A percentile compares a stretch with the other conserved stretches of the same genome.
phyloP scores from a whole-genome alignment of 108 stramenopile genomes.

The Seminavis robusta region DNA sequence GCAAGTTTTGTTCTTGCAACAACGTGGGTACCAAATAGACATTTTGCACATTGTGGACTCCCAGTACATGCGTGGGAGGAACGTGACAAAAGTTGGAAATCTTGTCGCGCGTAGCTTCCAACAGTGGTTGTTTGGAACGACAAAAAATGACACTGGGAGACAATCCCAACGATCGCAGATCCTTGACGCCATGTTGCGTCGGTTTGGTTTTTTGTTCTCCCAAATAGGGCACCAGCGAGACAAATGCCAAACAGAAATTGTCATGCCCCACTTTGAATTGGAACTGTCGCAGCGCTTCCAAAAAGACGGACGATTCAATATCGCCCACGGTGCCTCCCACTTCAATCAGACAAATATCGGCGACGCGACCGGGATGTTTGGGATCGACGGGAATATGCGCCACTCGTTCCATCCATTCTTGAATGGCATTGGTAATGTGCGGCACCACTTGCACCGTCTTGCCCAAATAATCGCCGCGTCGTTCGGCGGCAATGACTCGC shows the following conservation, averaged over 20 bases:
- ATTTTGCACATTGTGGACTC: slow-evolving; percentile 98
- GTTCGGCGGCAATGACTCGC: slow-evolving; percentile 89
- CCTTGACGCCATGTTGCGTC: slow-evolving; percentile 98
- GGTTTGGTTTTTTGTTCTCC: slow-evolving; percentile 99
- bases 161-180: slow-evolving; percentile 91
- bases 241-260: slow-evolving; percentile 95
- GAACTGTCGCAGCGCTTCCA: slow-evolving; percentile 98
- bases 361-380: slow-evolving; percentile 27
- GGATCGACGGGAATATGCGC: slow-evolving; percentile 74
- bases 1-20: slow-evolving; percentile 89
- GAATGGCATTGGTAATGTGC: slow-evolving; percentile 90
- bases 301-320: slow-evolving; percentile 92
- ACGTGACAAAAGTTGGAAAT: slow-evolving; percentile 97
- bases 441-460: slow-evolving; percentile 98
- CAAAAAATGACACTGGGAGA: slow-evolving; percentile 95
- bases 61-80: slow-evolving; percentile 75
- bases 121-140: slow-evolving; percentile 77
- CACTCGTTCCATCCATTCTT: slow-evolving; percentile 81
- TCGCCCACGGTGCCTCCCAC: slow-evolving; percentile 99
- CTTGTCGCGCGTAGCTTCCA: slow-evolving; percentile 84
- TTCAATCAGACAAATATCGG: slow-evolving; percentile 98
- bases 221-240: slow-evolving; percentile 94
- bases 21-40: slow-evolving; percentile 98
- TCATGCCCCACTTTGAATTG: slow-evolving; percentile 95
- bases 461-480: slow-evolving; percentile 96